These are phyloP conservation scores for Juglanconis oblonga DNA, from an alignment of 2,329 filamentous ascomycete species.

Conservation along the genomic window DNA sequence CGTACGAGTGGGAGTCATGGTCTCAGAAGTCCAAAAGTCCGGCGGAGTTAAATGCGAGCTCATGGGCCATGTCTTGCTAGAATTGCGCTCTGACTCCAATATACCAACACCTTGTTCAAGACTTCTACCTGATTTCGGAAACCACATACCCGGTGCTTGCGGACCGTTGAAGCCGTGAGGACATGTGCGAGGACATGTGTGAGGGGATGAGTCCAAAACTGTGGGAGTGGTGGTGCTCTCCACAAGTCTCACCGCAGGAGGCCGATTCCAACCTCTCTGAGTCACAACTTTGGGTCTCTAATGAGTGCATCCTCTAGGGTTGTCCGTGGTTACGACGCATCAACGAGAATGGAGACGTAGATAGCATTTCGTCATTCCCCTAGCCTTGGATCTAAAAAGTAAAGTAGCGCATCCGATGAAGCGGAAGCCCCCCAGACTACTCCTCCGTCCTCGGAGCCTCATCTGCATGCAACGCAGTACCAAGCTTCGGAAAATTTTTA, in stretches of 20 bases:
- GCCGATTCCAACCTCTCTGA: background rate
- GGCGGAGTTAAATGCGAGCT: background rate
- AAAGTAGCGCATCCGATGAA: constrained; percentile 9
- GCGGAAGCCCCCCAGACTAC: background rate
- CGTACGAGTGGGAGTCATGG: background rate
- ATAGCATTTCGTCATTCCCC: constrained; percentile 9
- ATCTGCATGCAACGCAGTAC: background rate
- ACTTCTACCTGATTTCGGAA: background rate
- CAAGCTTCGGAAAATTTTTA: background rate
- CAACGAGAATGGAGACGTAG: background rate
- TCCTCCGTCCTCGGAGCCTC: background rate
- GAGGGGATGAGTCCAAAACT: too few species aligned
- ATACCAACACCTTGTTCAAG: background rate
- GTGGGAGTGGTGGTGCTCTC: too few species aligned
- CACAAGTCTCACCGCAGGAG: too few species aligned
- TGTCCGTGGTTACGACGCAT: background rate
- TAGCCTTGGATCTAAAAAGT: background rate
- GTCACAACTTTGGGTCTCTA: background rate
- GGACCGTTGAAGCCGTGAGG: too few species aligned
- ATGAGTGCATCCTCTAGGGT: background rate
- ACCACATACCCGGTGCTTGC: too few species aligned
- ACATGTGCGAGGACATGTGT: too few species aligned
- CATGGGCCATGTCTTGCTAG: background rate
- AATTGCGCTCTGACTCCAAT: background rate
- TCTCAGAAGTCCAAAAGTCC: background rate